Conservation (phyloP, 192 early-diverging fungal genomes). For the Coemansia sp. region DNA sequence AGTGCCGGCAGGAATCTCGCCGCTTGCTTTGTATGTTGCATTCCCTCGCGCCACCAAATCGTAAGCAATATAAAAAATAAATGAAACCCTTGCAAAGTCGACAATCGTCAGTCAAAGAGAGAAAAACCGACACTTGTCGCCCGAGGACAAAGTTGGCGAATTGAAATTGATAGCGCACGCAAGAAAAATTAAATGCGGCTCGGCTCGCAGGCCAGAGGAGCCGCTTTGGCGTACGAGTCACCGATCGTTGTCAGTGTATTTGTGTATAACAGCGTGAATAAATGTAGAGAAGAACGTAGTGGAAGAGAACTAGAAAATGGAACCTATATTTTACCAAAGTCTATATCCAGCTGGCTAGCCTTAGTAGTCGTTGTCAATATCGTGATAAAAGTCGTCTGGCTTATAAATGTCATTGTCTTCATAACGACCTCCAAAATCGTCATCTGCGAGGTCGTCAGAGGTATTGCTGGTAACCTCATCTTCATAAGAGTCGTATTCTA, state of each 20-base stretch:
- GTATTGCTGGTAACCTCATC: not conserved
- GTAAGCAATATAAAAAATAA: not conserved
- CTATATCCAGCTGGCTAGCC: not conserved
- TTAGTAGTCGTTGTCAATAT: not conserved
- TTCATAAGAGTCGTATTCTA: not conserved
- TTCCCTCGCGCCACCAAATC: not conserved
- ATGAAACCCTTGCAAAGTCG: not conserved
- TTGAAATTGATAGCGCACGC: not conserved
- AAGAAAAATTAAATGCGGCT: not conserved
- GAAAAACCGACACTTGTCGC: not conserved
- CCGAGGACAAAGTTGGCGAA: no score
- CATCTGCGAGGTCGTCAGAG: not conserved
- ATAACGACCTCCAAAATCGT: not conserved
- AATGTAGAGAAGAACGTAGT: not conserved
- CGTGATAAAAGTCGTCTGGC: not conserved
- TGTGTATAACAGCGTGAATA: not conserved
- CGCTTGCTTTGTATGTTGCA: conserved; percentile 11
- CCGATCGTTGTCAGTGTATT: not conserved
- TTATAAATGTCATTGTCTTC: not conserved
- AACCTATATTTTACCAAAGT: not conserved
- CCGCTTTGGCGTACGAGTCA: not conserved
- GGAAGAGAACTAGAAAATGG: not conserved
- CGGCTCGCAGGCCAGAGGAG: not conserved
- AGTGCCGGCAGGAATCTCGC: no score
- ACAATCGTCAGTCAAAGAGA: not conserved